Conservation (phyloP, 2,329 filamentous ascomycete genomes). For the Colletotrichum truncatum region DNA sequence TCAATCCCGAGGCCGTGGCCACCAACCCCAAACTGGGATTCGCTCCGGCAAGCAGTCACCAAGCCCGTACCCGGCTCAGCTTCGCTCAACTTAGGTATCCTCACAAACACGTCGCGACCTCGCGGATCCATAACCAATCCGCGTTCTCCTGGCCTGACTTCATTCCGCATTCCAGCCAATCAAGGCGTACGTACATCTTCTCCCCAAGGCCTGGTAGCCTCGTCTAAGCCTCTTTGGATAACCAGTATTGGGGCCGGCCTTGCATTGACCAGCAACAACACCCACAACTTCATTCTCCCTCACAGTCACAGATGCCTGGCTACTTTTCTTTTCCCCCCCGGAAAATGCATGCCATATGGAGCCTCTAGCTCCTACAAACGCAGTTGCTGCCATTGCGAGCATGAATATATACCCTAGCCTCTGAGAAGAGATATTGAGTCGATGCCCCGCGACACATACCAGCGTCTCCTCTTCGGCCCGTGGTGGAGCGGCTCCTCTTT, state of each 20-base stretch:
- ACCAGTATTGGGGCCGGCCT: constrained; percentile 5
- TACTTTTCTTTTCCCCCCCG: too few species aligned
- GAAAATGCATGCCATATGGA: too few species aligned
- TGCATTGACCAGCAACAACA: neutral
- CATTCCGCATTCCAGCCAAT: constrained; percentile 7
- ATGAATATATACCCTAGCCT: too few species aligned
- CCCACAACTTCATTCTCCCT: neutral
- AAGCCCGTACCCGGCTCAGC: constrained; percentile 17
- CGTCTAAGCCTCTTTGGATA: constrained; percentile 3
- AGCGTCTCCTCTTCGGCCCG: neutral
- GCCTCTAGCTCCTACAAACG: too few species aligned
- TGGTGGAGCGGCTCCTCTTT: neutral
- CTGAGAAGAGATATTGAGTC: too few species aligned
- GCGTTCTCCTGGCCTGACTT: neutral
- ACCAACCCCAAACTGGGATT: constrained; percentile 10
- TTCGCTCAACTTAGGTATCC: constrained; percentile 14
- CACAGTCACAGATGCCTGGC: too few species aligned
- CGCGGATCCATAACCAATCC: neutral
- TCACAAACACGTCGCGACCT: neutral
- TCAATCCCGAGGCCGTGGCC: constrained; percentile 21
- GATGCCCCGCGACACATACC: too few species aligned
- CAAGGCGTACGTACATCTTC: neutral
- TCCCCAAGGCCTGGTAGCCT: neutral
- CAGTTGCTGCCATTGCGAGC: too few species aligned
- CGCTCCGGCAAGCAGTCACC: constrained; percentile 18